phyloP scores from a whole-genome alignment of 192 early-diverging fungal genomes.

The Obelidium mucronatum region DNA sequence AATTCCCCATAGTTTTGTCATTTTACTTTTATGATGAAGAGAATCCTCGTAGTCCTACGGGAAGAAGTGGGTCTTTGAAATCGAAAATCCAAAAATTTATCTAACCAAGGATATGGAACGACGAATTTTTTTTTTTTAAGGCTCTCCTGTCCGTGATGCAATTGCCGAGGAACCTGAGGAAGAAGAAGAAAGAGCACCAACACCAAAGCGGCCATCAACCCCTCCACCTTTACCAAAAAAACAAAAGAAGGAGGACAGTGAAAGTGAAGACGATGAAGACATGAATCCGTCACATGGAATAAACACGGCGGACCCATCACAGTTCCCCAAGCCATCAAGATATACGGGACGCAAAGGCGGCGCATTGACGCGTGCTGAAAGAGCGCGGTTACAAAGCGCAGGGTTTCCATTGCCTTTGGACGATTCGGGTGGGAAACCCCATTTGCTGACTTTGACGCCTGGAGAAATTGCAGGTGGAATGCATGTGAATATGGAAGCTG shows the following conservation, averaged over 20 bases:
- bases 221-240: constrained; percentile 31
- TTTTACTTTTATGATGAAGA: constrained; percentile 29
- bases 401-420: constrained; percentile 45
- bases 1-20: constrained; percentile 29
- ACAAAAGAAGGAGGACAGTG: constrained; percentile 6
- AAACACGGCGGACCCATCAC: not conserved
- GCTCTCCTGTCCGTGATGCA: constrained; percentile 8
- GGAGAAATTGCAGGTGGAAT: not conserved
- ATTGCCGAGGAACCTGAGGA: constrained; percentile 29
- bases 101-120: too few relatives aligned
- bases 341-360: constrained; percentile 14
- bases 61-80: constrained; percentile 19
- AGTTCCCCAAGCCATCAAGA: constrained; percentile 1
- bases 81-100: not conserved
- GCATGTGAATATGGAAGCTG: constrained; percentile 29
- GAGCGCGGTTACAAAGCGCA: constrained; percentile 50
- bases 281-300: not conserved
- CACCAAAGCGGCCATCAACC: constrained; percentile 26
- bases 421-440: constrained; percentile 37
- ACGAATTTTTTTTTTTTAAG: constrained; percentile 1
- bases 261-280: constrained; percentile 3
- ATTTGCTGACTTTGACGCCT: not conserved
- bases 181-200: constrained; percentile 29
- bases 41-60: not conserved
- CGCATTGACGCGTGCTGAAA: constrained; percentile 30